A percentile compares a stretch with the other conserved stretches of the same genome.
Evolutionary conservation across 345 rosid genomes (phyloP).

Genomic region (Anacardium occidentale): DNA sequence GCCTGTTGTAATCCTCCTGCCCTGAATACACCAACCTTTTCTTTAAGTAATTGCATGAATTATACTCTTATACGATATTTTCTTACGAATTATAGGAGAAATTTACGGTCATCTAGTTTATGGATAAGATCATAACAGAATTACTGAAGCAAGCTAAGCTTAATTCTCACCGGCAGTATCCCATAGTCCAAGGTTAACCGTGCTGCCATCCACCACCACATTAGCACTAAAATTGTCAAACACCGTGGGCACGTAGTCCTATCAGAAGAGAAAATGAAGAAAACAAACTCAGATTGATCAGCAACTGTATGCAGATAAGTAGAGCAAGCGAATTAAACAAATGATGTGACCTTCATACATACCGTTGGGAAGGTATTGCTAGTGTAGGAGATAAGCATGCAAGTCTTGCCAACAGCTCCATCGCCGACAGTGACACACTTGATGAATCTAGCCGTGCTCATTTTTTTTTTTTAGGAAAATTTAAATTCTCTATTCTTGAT

Average conservation of each 20-base stretch:
- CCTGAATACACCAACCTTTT: constrained; percentile 26
- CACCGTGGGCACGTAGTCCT: constrained; percentile 28
- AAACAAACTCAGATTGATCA: background rate
- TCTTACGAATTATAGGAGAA: background rate
- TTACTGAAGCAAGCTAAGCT: background rate
- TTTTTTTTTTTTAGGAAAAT: background rate
- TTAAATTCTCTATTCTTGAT: background rate
- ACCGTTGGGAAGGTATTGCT: background rate
- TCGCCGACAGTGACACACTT: background rate
- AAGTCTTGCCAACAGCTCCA: background rate
- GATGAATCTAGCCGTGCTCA: constrained; percentile 57
- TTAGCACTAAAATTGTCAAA: constrained; percentile 39
- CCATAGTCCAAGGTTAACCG: constrained; percentile 54
- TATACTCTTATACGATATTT: background rate
- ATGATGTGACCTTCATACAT: background rate
- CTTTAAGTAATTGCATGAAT: background rate
- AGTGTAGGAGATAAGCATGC: background rate
- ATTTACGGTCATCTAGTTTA: background rate
- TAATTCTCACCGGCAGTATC: constrained; percentile 48
- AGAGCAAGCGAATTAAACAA: no score
- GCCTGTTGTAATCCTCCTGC: constrained; percentile 60
- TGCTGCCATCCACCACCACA: constrained; percentile 59
- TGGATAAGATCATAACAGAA: background rate
- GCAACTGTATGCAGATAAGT: no score
- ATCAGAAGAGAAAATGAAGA: background rate